Evolutionary conservation across 768 basidiomycete species (phyloP).

Genomic region (Myochromella boudieri): DNA sequence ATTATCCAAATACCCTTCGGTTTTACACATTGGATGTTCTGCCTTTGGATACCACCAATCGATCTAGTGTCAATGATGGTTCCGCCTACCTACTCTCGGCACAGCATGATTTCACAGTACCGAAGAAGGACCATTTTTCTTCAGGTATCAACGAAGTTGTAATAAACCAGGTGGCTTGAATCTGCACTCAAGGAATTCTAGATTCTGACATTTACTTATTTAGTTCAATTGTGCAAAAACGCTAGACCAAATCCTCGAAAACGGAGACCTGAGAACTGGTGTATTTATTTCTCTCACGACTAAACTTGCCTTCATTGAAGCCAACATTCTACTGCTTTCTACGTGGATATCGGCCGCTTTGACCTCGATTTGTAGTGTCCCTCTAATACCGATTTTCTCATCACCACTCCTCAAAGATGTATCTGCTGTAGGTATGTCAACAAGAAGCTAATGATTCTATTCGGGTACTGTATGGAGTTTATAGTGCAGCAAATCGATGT

Average conservation of each 20-base stretch:
- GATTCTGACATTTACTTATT: background rate
- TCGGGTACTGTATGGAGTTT: background rate
- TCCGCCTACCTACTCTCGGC: conserved; percentile 28
- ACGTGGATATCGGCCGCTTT: conserved; percentile 7
- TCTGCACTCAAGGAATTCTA: background rate
- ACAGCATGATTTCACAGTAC: conserved; percentile 39
- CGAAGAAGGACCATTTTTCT: conserved; percentile 8
- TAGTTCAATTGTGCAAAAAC: conserved; percentile 46
- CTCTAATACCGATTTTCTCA: conserved; percentile 19
- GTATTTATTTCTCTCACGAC: background rate
- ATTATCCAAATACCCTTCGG: conserved; percentile 54
- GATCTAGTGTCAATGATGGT: conserved; percentile 11
- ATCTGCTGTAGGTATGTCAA: conserved; percentile 37
- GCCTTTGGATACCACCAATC: conserved; percentile 21
- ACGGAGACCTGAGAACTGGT: background rate
- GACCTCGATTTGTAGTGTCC: conserved; percentile 17
- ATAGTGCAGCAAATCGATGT: conserved; percentile 64
- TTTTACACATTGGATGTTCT: conserved; percentile 56
- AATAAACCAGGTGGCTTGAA: conserved; percentile 39
- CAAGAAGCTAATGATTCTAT: background rate
- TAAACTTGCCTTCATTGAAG: background rate
- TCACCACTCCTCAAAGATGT: conserved; percentile 36
- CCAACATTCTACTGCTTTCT: conserved; percentile 1
- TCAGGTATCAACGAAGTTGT: conserved; percentile 34
- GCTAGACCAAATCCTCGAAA: conserved; percentile 11